These are phyloP conservation scores for Galerina marginata DNA, from an alignment of 768 basidiomycete genomes.

Conservation along the genomic window DNA sequence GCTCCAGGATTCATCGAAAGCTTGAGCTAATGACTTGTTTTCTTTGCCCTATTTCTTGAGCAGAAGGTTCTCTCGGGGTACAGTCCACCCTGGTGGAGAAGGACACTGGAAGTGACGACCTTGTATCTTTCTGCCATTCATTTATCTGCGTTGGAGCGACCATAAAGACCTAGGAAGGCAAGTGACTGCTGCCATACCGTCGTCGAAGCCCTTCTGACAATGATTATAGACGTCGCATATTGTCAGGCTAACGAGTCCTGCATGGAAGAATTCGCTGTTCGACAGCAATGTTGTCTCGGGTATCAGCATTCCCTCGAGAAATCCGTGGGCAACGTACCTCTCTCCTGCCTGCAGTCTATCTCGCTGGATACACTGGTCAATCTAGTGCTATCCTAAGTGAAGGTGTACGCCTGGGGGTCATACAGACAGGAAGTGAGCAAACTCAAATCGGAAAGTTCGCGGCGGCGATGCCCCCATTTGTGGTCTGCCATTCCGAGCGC, in stretches of 20 bases:
- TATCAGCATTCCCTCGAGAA: too few species aligned
- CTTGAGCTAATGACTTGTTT: too few species aligned
- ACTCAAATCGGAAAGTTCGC: constrained; percentile 10
- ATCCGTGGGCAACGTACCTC: too few species aligned
- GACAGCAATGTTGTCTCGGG: too few species aligned
- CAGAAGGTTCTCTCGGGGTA: too few species aligned
- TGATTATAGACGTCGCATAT: neutral
- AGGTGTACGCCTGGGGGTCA: neutral
- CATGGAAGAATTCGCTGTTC: neutral
- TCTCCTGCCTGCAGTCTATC: neutral
- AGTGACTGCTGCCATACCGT: neutral
- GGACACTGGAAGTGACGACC: neutral
- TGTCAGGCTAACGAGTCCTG: neutral
- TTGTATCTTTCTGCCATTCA: neutral
- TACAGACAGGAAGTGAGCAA: neutral
- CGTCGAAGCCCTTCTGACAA: neutral
- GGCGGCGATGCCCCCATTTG: constrained; percentile 11
- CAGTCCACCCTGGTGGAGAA: too few species aligned
- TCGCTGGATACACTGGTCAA: neutral
- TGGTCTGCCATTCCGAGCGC: constrained; percentile 6
- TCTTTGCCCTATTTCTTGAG: too few species aligned
- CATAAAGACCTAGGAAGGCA: neutral
- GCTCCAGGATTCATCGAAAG: too few species aligned
- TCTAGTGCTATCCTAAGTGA: neutral
- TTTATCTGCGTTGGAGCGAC: neutral